Conservation (phyloP, 352 stramenopile genomes). For the Phytophthora capsici region DNA sequence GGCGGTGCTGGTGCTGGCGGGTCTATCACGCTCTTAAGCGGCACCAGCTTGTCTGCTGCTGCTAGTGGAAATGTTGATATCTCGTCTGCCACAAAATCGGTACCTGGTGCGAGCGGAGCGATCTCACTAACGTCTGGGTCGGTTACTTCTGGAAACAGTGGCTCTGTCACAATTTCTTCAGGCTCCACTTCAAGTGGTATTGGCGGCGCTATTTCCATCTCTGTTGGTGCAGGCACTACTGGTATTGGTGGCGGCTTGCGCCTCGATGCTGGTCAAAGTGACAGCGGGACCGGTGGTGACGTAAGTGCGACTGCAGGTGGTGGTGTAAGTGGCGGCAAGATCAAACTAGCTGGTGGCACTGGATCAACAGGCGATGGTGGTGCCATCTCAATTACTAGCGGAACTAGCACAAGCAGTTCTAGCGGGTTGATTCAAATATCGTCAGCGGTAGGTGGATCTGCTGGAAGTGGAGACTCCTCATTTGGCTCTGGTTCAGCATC, state of each 20-base stretch:
- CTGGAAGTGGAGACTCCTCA: slow-evolving; percentile 27
- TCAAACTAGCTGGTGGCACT: slow-evolving; percentile 42
- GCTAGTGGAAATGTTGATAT: slow-evolving; percentile 44
- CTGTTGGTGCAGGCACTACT: slow-evolving; percentile 37
- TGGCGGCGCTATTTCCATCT: slow-evolving; percentile 41
- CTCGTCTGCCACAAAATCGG: slow-evolving; percentile 35
- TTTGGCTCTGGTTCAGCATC: slow-evolving; percentile 37
- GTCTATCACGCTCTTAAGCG: slow-evolving; percentile 44
- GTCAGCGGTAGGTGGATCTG: slow-evolving; percentile 26
- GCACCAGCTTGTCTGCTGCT: slow-evolving; percentile 38
- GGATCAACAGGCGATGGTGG: slow-evolving; percentile 50
- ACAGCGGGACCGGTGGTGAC: slow-evolving; percentile 29
- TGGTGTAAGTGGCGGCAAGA: slow-evolving; percentile 41
- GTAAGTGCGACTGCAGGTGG: slow-evolving; percentile 31
- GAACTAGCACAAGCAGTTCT: slow-evolving; percentile 31
- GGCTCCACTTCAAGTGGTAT: slow-evolving; percentile 36
- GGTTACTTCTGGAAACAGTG: slow-evolving; percentile 38
- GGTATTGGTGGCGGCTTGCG: slow-evolving; percentile 29
- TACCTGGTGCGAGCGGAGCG: slow-evolving; percentile 40
- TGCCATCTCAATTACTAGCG: slow-evolving; percentile 50
- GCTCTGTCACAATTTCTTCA: slow-evolving; percentile 41
- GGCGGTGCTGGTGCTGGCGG: slow-evolving; percentile 36
- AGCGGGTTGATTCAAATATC: slow-evolving; percentile 32
- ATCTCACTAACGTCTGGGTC: slow-evolving; percentile 40
- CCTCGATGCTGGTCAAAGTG: slow-evolving; percentile 38